Conservation (phyloP, 2,329 filamentous ascomycete genomes). For the Pseudogymnoascus sp. region DNA sequence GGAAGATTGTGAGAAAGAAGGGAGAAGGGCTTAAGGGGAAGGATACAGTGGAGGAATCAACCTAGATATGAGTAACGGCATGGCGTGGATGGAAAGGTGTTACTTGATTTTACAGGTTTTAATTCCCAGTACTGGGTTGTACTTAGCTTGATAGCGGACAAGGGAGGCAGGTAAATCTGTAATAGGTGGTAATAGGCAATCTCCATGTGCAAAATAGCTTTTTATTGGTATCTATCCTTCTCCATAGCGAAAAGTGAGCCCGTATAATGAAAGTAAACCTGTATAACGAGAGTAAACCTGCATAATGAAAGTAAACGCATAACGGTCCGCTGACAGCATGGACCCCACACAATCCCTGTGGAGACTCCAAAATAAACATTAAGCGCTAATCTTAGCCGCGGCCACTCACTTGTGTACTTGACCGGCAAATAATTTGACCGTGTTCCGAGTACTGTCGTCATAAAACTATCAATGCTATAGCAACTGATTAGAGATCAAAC, state of each 20-base stretch:
- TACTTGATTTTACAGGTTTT: background rate
- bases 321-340: background rate
- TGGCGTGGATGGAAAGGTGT: background rate
- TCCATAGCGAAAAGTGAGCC: background rate
- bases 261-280: background rate
- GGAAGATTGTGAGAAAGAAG: conserved; percentile 28
- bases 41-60: background rate
- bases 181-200: background rate
- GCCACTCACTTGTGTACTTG: background rate
- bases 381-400: background rate
- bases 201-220: background rate
- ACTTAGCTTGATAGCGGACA: background rate
- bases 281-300: background rate
- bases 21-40: conserved; percentile 23
- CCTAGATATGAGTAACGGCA: background rate
- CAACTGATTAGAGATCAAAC: background rate
- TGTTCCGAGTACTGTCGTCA: conserved; percentile 6
- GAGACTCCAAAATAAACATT: background rate
- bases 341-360: background rate
- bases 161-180: background rate
- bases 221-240: background rate
- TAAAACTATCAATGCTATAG: background rate
- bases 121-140: background rate
- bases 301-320: background rate
- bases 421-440: background rate